phyloP scores from a whole-genome alignment of 148 eudicot species.

The Camellia sinensis region DNA sequence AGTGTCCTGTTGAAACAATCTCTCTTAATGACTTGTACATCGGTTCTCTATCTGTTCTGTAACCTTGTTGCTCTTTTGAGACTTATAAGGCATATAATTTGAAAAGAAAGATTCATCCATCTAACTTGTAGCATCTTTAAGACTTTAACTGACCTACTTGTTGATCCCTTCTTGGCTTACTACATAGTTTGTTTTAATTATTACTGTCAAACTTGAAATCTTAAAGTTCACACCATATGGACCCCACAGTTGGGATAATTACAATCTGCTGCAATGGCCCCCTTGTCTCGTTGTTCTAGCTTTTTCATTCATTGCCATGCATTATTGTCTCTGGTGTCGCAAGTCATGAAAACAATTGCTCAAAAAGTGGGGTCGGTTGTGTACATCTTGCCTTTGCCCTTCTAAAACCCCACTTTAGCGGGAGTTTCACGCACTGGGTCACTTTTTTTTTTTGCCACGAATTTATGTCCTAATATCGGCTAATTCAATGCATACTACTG shows the following conservation, averaged over 20 bases:
- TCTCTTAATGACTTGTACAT: neutral
- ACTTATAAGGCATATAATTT: neutral
- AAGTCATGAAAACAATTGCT: no score
- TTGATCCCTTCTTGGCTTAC: neutral
- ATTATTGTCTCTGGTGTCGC: neutral
- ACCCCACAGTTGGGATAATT: neutral
- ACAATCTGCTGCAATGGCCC: neutral
- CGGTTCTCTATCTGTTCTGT: neutral
- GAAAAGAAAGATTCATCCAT: neutral
- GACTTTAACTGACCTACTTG: neutral
- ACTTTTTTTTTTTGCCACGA: no score
- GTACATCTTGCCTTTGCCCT: no score
- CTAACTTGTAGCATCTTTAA: neutral
- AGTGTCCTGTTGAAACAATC: neutral
- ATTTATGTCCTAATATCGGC: neutral
- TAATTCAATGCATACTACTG: neutral
- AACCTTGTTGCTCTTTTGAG: neutral
- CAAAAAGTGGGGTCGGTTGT: no score
- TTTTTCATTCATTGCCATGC: neutral
- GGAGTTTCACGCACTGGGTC: no score
- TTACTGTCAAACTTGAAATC: neutral
- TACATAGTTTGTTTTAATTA: neutral
- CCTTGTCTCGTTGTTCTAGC: neutral
- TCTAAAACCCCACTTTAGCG: no score
- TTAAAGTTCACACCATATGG: neutral